A percentile compares a stretch with the other conserved stretches of the same genome.
Evolutionary conservation across 768 basidiomycete genomes (phyloP).

Genomic region (Auricularia sp.): DNA sequence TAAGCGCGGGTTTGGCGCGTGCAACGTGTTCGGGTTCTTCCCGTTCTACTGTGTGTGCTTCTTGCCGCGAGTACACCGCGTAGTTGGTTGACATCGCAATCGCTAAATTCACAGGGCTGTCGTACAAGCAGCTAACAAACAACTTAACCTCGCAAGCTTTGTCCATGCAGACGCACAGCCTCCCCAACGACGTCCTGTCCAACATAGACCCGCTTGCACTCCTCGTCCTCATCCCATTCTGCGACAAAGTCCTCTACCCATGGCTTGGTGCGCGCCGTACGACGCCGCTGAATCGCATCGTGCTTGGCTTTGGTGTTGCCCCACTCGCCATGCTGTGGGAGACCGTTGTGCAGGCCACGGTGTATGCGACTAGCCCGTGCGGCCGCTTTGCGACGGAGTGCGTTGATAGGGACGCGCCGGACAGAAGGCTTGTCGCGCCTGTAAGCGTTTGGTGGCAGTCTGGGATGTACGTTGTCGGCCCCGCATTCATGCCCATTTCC

Average conservation of each 20-base stretch:
- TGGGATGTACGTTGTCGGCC: constrained; percentile 33
- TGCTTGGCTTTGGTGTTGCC: constrained; percentile 45
- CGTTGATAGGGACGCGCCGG: constrained; percentile 26
- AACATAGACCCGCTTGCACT: constrained; percentile 70
- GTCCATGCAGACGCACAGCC: constrained; percentile 57
- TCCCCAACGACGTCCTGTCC: constrained; percentile 69
- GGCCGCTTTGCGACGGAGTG: constrained; percentile 46
- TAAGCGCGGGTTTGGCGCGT: constrained; percentile 61
- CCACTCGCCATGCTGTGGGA: constrained; percentile 56
- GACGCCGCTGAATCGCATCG: constrained; percentile 46
- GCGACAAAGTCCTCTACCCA: constrained; percentile 52
- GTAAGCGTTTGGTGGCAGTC: constrained; percentile 70
- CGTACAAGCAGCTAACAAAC: constrained; percentile 69
- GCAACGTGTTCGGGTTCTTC: constrained; percentile 47
- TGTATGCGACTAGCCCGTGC: constrained; percentile 28
- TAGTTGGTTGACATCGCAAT: not conserved
- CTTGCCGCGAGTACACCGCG: not conserved
- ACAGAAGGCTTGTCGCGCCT: constrained; percentile 44
- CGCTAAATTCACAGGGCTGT: constrained; percentile 40
- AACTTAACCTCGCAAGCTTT: constrained; percentile 74
- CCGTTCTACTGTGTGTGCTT: constrained; percentile 52
- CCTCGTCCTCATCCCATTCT: constrained; percentile 51
- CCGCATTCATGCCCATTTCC: too few species aligned
- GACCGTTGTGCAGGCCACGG: constrained; percentile 42
- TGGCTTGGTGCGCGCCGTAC: constrained; percentile 43